Evolutionary conservation across 2,329 filamentous ascomycete genomes (phyloP), one percentile per base, ranked within the genome.

Genomic region (Pyricularia pennisetigena): DNA sequence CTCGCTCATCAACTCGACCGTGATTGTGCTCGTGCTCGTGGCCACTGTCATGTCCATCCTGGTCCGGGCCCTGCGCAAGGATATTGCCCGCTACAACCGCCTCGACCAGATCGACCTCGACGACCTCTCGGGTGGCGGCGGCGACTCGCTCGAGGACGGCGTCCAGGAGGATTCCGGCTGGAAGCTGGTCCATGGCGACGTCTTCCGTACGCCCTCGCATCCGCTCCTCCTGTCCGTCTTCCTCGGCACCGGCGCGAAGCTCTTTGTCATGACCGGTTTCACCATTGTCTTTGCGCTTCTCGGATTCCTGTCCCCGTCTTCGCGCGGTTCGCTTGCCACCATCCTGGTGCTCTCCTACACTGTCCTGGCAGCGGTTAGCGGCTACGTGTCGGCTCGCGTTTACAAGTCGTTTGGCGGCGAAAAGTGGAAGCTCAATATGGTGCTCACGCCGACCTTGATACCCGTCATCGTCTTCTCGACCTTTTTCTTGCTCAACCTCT

Each of bases 91-190:
- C 68, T 99, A 99, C 82, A 99, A 99, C 81, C 89, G 94, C 41
- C 85, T 99, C 57, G 94, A 99, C 74, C 88, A 92, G 76, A 92
- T 97, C 79, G 92, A 90, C 72, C 84, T 98, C 41, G 94, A 97
- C 70, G 94, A 98, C 76, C 83, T 98, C 49, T 90, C 90, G 59
- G 92, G 91, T 59, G 30, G 57, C 24, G 66, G 66, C n/a, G 54
- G 57, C 54, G 92, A 89, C 2, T 90, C 88, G 57, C 89, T 85
- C 10, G 94, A 97, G 72, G 94, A 98, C 74, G 94, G 94, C 41
- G 92, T 98, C 0, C 94, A 97, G 78, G 95, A 99, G 75, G 95
- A 99, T 78, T 97, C 94, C 10, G 95, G 95, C 70, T 99, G 95
- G 95, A 99, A 99, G 80, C 82, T 99, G 65, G 94, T 99, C 0